Evolutionary conservation across 2,329 filamentous ascomycete species (phyloP), one percentile per base, ranked within the genome.

Genomic region (Periconia digitata): DNA sequence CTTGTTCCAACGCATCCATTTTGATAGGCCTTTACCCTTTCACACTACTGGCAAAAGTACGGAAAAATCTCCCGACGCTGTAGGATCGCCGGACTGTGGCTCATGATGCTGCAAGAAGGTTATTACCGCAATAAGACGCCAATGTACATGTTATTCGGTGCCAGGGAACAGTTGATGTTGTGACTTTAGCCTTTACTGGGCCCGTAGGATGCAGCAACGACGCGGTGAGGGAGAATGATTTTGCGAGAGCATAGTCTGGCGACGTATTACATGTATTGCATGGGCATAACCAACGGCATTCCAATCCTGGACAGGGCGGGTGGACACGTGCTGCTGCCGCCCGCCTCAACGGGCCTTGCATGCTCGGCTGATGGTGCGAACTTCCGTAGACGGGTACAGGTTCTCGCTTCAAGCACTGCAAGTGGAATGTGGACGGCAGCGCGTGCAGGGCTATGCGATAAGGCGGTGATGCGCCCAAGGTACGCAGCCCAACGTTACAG

Each of bases 401-500:
- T 42, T 35, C 50, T 51, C 43, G 53, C 47, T 48, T 21, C 17
- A 4, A 32, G 27, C n/a, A 12, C 27, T 32, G 27, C 27, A 32
- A 32, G 10, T 15, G 27, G 27, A 15, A 32, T n/a, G n/a, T n/a
- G n/a, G n/a, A n/a, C n/a, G n/a, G n/a, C n/a, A n/a, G n/a, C n/a
- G 27, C 8, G 18, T 5, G 55, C 49, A 57, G 52, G 49, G 53
- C 53, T 43, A 23, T 38, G 46, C 50, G 58, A 65, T 65, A 64
- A 62, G 61, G 56, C 17, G 49, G 41, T 44, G 43, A 48, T 48
- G 38, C 15, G 50, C 51, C 51, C 49, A 16, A 21, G 3, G 16
- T 34, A 42, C n/a, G 6, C 40, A 53, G 40, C 46, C 40, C 41
- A 43, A 27, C 34, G 41, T 27, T 22, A 22, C 37, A 18, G 16